Evolutionary conservation across 1,284 basidiomycete species (phyloP).

Genomic region (Ganoderma resinaceum): DNA sequence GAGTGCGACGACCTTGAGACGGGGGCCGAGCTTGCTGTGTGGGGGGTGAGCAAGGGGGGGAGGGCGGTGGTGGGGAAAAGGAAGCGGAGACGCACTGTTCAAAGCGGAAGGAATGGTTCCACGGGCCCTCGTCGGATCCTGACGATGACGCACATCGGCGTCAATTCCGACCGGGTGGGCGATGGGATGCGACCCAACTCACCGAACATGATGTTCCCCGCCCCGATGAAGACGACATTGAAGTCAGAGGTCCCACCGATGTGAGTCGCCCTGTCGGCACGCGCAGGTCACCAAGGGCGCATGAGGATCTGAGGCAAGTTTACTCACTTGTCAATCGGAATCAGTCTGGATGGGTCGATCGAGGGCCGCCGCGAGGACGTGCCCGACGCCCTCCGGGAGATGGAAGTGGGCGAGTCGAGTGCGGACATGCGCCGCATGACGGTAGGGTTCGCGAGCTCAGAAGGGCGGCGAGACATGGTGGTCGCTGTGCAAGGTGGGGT

Average conservation of each 20-base stretch:
- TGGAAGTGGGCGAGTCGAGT: conserved; percentile 34
- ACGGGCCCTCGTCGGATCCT: conserved; percentile 88
- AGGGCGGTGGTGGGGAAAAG: not conserved
- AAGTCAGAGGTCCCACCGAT: conserved; percentile 72
- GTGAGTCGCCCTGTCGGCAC: conserved; percentile 54
- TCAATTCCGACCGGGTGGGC: not conserved
- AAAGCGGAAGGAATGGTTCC: conserved; percentile 96
- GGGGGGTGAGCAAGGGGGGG: conserved; percentile 24
- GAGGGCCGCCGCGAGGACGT: conserved; percentile 63
- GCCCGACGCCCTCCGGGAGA: conserved; percentile 44
- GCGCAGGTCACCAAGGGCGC: conserved; percentile 15
- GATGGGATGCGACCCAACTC: conserved; percentile 30
- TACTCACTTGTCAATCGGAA: conserved; percentile 79
- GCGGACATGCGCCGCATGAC: conserved; percentile 33
- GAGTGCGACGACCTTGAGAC: conserved; percentile 94
- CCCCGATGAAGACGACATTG: conserved; percentile 92
- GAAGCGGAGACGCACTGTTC: conserved; percentile 69
- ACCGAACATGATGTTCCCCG: conserved; percentile 97
- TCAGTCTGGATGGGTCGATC: conserved; percentile 76
- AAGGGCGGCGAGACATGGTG: conserved; percentile 29
- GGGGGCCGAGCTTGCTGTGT: conserved; percentile 90
- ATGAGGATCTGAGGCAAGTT: conserved; percentile 6
- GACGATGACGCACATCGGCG: conserved; percentile 19
- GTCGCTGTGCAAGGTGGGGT: conserved; percentile 11
- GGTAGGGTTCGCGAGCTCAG: conserved; percentile 30